Evolutionary conservation across 129 eudicot species (phyloP).

Genomic region (Ambrosia trifida): DNA sequence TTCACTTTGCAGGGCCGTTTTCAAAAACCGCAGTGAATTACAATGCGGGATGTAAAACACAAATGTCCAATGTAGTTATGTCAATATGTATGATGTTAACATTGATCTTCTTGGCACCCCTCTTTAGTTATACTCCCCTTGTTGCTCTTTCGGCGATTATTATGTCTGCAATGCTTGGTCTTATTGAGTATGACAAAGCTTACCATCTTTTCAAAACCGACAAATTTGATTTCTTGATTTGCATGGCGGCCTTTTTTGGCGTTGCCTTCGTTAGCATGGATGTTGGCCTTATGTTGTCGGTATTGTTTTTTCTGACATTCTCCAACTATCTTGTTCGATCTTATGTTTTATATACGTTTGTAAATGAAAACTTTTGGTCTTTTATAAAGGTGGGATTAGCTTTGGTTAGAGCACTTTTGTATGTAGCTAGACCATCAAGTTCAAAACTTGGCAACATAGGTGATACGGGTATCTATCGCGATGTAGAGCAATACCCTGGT

Average conservation of each 20-base stretch:
- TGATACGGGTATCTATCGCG: constrained; percentile 56
- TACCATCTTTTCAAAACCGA: constrained; percentile 75
- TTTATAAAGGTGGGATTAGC: constrained; percentile 62
- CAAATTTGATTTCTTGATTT: constrained; percentile 73
- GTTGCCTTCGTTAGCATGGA: constrained; percentile 87
- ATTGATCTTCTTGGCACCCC: constrained; percentile 74
- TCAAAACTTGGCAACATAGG: constrained; percentile 70
- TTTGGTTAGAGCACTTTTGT: constrained; percentile 59
- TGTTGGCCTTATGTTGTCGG: constrained; percentile 74
- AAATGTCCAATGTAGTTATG: constrained; percentile 76
- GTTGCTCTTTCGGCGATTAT: constrained; percentile 89
- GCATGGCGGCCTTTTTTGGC: constrained; percentile 79
- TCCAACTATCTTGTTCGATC: background rate
- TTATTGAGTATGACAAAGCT: constrained; percentile 60
- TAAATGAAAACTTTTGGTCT: background rate
- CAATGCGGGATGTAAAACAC: constrained; percentile 81
- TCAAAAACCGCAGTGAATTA: constrained; percentile 86
- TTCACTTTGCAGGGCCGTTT: constrained; percentile 67
- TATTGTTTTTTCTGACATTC: background rate
- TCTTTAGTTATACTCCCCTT: constrained; percentile 79
- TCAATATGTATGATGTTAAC: constrained; percentile 70
- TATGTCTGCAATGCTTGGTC: constrained; percentile 88
- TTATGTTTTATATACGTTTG: background rate
- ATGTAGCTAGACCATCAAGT: constrained; percentile 73
- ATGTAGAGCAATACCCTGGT: constrained; percentile 71